Base-by-base conservation (phyloP, 371 early-diverging fungal genomes). In the Mucor piriformis region DNA sequence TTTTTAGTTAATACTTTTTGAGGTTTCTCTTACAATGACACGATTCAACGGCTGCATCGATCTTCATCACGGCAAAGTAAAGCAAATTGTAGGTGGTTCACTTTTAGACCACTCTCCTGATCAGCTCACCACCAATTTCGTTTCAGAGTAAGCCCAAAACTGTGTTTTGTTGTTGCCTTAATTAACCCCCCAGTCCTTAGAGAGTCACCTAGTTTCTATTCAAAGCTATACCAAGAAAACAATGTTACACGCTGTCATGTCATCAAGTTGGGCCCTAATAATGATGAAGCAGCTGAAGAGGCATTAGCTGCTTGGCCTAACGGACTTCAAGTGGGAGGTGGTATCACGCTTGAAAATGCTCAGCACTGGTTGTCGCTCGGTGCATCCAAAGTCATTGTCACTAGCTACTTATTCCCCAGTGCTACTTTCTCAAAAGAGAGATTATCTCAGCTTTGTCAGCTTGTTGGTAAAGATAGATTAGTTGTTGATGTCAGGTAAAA, bases 1-100 rank as follows among this genome's bases (percentile, higher is more conserved):
- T n/a, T n/a, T n/a, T n/a, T n/a, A n/a, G n/a, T n/a, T n/a, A n/a
- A n/a, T n/a, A n/a, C n/a, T n/a, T n/a, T n/a, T n/a, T n/a, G n/a
- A n/a, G n/a, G n/a, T n/a, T n/a, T n/a, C n/a, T n/a, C n/a, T n/a
- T n/a, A n/a, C n/a, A n/a, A 79, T 76, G 72, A 85, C 92, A 48
- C 80, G 79, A 62, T 96, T 98, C 77, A 85, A 94, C 32, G 96
- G 96, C 1, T 98, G 98, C 76, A 96, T 97, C 63, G 97, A 98
- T 79, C 81, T 98, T 57, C 99, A 98, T 77, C 70, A 88, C 24
- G 99, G 99, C 34, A 83, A 93, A 75, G 99, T 98, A 54, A 98
- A 98, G 79, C 99, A 98, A 69, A 97, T 97, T 59, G 96, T 98
- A 25, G 97, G 99, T 37, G 95, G 94, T 18, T 88, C 96, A 23